Base-by-base conservation (phyloP, 2,329 filamentous ascomycete species). In the Reticulascus tulasneorum region DNA sequence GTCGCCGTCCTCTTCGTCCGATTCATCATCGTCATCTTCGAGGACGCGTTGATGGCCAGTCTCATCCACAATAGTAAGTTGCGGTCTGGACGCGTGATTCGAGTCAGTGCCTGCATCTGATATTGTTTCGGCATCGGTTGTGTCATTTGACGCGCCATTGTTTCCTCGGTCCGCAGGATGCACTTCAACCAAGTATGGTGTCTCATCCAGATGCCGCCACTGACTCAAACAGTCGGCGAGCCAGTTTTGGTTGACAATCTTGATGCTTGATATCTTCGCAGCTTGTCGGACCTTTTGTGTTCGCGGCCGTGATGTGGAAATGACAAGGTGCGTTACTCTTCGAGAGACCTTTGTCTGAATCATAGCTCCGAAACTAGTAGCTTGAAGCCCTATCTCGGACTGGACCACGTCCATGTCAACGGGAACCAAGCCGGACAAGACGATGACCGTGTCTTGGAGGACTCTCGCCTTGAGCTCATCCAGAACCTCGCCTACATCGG, bases 251-350 rank as follows among this genome's bases (percentile, higher is more conserved):
- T 84, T 89, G 30, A 98, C 93, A 40, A 98, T 94, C 57, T 89
- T 90, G 60, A 97, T 86, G 33, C 79, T 78, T 0, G 84, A 71
- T 37, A 88, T 84, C 45, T 82, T 79, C 11, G 86, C 82, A 0
- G 93, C 93, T 59, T 90, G 84, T 30, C 86, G 83, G 27, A 97
- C 88, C 63, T 98, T 98, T 35, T 87, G 84, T 0, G 93, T 97
- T 16, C 90, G 81, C 21, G 84, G 84, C 17, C 84, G 73, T 12
- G 77, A 71, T 13, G 77, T 79, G 33, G 78, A 82, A 8, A 85
- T 81, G 3, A 90, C 83, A 6, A 90, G 73, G 57, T 90, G 86
- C 0, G 85, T 89, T 11, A 86, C 74, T 36, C 75, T 75, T 21
- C 70, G 68, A 2, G 72, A 74, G 7, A 90, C 68, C 22, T 67